A percentile compares a stretch with the other conserved stretches of the same genome.
phyloP scores from a whole-genome alignment of 1,284 basidiomycete species.

The Porodaedalea pini region DNA sequence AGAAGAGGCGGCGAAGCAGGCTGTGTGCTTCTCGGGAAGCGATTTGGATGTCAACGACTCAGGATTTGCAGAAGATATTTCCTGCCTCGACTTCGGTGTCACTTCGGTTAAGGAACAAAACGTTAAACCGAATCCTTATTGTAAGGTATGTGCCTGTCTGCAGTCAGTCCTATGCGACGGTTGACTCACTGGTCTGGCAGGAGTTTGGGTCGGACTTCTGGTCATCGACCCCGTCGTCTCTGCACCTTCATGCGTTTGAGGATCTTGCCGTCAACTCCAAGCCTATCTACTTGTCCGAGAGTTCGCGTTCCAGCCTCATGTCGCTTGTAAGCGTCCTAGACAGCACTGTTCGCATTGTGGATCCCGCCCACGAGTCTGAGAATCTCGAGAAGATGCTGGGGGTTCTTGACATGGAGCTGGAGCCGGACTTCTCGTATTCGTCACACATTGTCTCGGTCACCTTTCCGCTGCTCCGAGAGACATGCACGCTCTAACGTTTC shows the following conservation, averaged over 20 bases:
- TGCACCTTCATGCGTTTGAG: background rate
- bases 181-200: slow-evolving; percentile 5
- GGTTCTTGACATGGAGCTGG: slow-evolving; percentile 14
- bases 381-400: background rate
- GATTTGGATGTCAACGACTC: background rate
- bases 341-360: slow-evolving; percentile 6
- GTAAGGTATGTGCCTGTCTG: background rate
- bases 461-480: background rate
- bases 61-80: background rate
- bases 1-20: background rate
- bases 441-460: slow-evolving; percentile 8
- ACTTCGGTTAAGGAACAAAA: background rate
- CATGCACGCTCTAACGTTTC: background rate
- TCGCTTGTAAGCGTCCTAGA: slow-evolving; percentile 18
- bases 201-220: slow-evolving; percentile 1
- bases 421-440: slow-evolving; percentile 10
- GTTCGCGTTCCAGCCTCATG: slow-evolving; percentile 12
- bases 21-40: background rate
- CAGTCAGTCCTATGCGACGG: background rate
- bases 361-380: background rate
- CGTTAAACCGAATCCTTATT: background rate
- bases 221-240: background rate
- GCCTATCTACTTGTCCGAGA: slow-evolving; percentile 4
- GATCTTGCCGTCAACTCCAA: slow-evolving; percentile 1
- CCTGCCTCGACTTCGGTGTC: background rate